A percentile compares a stretch with the other conserved stretches of the same genome.
These are phyloP conservation scores for Moricandia arvensis DNA, from an alignment of 345 rosid genomes.

Conservation along the genomic window DNA sequence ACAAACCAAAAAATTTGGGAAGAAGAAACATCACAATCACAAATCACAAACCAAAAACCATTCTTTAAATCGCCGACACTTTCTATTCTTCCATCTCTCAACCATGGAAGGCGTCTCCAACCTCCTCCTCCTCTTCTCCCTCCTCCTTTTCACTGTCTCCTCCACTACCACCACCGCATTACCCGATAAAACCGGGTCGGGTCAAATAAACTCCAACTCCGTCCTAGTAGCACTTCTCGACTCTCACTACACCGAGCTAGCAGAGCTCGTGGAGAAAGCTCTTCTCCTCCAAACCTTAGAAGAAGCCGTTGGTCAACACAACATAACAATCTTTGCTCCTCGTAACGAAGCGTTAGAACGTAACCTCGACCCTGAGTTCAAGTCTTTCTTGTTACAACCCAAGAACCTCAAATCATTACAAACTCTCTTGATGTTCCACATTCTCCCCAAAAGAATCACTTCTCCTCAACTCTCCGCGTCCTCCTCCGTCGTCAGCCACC, in stretches of 20 bases:
- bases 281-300: constrained; percentile 84
- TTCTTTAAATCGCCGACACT: constrained; percentile 36
- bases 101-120: constrained; percentile 60
- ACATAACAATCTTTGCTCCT: constrained; percentile 93
- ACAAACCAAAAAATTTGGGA: neutral
- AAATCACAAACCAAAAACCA: constrained; percentile 6
- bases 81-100: neutral
- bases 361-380: constrained; percentile 80
- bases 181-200: constrained; percentile 43
- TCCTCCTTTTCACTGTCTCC: constrained; percentile 29
- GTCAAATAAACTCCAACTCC: constrained; percentile 84
- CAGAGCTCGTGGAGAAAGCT: constrained; percentile 93
- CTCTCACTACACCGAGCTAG: constrained; percentile 92
- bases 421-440: constrained; percentile 71
- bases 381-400: constrained; percentile 86
- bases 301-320: constrained; percentile 73
- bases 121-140: constrained; percentile 3
- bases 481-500: constrained; percentile 37
- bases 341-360: constrained; percentile 81
- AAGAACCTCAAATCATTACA: constrained; percentile 82
- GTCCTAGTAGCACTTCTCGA: constrained; percentile 93
- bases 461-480: constrained; percentile 39
- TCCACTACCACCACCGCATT: constrained; percentile 45
- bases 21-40: constrained; percentile 33
- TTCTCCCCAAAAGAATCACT: constrained; percentile 61